Percentiles rank a stretch among this genome's conserved stretches.
Evolutionary conservation across 2,329 filamentous ascomycete genomes (phyloP).

Genomic region (Penicillium vulpinum): DNA sequence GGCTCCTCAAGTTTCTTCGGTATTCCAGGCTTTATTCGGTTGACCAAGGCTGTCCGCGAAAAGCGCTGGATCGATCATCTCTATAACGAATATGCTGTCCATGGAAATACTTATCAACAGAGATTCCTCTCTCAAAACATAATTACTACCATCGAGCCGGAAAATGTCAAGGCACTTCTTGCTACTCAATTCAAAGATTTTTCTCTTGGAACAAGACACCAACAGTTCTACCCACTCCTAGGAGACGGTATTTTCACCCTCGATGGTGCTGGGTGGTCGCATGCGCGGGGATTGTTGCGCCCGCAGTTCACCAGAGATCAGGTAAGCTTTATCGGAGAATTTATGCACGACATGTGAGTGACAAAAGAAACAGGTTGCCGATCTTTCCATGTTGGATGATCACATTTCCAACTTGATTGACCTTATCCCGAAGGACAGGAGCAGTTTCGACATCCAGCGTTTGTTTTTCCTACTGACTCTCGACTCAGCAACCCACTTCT

Average conservation of each 20-base stretch:
- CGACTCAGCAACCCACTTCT: slow-evolving; percentile 82
- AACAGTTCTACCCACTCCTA: slow-evolving; percentile 54
- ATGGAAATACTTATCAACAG: slow-evolving; percentile 30
- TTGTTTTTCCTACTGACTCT: slow-evolving; percentile 80
- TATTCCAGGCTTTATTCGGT: slow-evolving; percentile 25
- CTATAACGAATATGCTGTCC: slow-evolving; percentile 21
- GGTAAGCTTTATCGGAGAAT: slow-evolving; percentile 43
- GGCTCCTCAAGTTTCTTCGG: slow-evolving; percentile 22
- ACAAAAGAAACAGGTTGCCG: slow-evolving; percentile 40
- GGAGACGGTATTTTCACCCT: slow-evolving; percentile 62
- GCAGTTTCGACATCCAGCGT: slow-evolving; percentile 67
- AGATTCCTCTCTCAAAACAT: slow-evolving; percentile 20
- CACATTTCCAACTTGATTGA: slow-evolving; percentile 72
- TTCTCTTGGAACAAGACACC: slow-evolving; percentile 74
- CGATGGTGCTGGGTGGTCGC: slow-evolving; percentile 76
- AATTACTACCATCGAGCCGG: slow-evolving; percentile 39
- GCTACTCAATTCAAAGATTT: slow-evolving; percentile 81
- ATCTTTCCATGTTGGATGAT: slow-evolving; percentile 76
- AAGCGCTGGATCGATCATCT: slow-evolving; percentile 35
- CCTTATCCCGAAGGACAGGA: slow-evolving; percentile 53
- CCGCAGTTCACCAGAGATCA: slow-evolving; percentile 86
- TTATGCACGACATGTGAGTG: neutral
- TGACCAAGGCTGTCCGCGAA: slow-evolving; percentile 28
- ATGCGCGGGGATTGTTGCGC: slow-evolving; percentile 73
- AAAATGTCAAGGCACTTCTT: slow-evolving; percentile 80